These are phyloP conservation scores for Yamadazyma mexicana DNA, from an alignment of 1,139 yeast genomes.

Conservation along the genomic window DNA sequence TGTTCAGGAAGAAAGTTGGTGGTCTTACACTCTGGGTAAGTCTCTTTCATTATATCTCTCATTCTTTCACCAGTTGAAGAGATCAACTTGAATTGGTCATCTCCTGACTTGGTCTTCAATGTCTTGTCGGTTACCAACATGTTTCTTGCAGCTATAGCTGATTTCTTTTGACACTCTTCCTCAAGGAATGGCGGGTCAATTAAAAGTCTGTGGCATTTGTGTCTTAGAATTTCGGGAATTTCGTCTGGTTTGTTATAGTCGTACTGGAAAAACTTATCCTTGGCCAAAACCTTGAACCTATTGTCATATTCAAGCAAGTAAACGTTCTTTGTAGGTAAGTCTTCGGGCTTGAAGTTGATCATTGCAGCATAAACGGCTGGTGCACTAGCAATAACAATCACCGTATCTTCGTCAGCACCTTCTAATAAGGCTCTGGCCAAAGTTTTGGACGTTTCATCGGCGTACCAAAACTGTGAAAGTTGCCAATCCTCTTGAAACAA, in stretches of 20 bases:
- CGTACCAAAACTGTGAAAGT: slow-evolving; percentile 87
- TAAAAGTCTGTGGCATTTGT: slow-evolving; percentile 70
- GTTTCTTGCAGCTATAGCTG: slow-evolving; percentile 67
- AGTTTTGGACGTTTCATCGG: slow-evolving; percentile 66
- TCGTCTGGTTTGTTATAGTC: slow-evolving; percentile 72
- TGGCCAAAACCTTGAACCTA: slow-evolving; percentile 73
- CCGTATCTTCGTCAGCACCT: slow-evolving; percentile 72
- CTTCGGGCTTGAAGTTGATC: slow-evolving; percentile 47
- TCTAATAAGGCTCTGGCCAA: slow-evolving; percentile 70
- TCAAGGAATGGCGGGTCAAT: slow-evolving; percentile 90
- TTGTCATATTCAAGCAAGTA: slow-evolving; percentile 77
- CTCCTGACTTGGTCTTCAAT: slow-evolving; percentile 39
- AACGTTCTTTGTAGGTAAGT: slow-evolving; percentile 64
- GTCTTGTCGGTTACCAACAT: slow-evolving; percentile 46
- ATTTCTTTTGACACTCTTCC: slow-evolving; percentile 75
- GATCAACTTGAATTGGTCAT: slow-evolving; percentile 50
- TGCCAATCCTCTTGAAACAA: slow-evolving; percentile 91
- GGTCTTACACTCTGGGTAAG: slow-evolving; percentile 62
- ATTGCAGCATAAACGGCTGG: slow-evolving; percentile 92
- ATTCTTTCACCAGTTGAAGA: slow-evolving; percentile 90
- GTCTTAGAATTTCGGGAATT: slow-evolving; percentile 56
- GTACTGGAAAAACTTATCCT: slow-evolving; percentile 64
- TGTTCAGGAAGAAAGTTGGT: slow-evolving; percentile 79
- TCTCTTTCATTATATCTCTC: slow-evolving; percentile 56
- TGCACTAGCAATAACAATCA: slow-evolving; percentile 78